Conservation (phyloP, 139 green algal genomes). For the Chlamydomonas asymmetrica region DNA sequence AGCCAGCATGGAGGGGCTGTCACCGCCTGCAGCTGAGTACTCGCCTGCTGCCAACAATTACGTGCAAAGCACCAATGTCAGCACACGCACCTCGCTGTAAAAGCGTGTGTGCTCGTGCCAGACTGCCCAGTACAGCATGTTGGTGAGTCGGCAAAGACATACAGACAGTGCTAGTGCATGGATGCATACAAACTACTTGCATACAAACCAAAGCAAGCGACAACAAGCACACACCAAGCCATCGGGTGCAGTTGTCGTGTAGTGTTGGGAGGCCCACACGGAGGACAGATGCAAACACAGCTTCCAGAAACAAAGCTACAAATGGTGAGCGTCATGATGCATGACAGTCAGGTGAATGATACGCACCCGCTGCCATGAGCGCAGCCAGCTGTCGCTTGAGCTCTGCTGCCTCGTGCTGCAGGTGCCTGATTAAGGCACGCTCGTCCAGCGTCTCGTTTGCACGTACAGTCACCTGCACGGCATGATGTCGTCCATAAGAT, state of each 20-base stretch:
- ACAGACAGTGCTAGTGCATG: too few relatives aligned
- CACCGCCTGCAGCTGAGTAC: too few relatives aligned
- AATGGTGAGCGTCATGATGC: too few relatives aligned
- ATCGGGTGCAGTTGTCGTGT: not conserved
- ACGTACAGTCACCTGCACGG: conserved; percentile 31
- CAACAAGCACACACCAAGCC: not conserved
- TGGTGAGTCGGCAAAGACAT: too few relatives aligned
- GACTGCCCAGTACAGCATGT: too few relatives aligned
- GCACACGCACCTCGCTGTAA: not conserved
- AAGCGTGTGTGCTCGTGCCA: not conserved
- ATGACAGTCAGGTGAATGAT: too few relatives aligned
- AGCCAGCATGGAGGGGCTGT: too few relatives aligned
- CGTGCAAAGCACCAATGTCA: not conserved
- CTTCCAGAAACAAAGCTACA: too few relatives aligned
- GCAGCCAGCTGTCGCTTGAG: conserved; percentile 76
- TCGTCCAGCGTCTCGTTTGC: conserved; percentile 83
- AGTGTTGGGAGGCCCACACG: not conserved
- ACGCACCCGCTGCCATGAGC: too few relatives aligned
- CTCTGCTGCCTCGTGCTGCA: conserved; percentile 80
- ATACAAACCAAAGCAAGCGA: not conserved
- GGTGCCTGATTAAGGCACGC: conserved; percentile 76
- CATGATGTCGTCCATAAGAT: not conserved
- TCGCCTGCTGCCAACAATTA: not conserved
- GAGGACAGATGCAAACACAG: not conserved
- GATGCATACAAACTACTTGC: too few relatives aligned